Conservation (phyloP, 164 flowering plant species). For the Hamamelis virginiana region DNA sequence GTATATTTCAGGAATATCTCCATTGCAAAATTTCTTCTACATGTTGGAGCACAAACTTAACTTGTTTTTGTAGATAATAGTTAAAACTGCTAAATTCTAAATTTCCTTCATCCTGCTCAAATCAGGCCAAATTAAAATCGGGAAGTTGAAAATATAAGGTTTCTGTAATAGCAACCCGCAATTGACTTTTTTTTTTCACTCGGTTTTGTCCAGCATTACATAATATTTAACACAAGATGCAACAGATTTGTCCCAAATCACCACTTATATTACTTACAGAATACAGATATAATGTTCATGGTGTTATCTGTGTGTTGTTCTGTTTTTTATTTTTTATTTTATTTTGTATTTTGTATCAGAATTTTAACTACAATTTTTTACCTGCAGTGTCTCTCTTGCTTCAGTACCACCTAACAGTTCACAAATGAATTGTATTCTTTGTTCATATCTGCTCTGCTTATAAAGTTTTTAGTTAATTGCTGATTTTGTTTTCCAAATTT, state of each 20-base stretch:
- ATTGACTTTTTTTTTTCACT: too few species aligned
- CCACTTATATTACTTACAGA: not conserved
- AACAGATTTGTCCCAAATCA: not conserved
- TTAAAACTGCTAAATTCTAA: not conserved
- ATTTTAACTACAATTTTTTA: not conserved
- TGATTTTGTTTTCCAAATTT: not conserved
- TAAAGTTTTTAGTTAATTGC: not conserved
- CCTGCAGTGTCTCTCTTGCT: not conserved
- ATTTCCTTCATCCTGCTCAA: slow-evolving; percentile 1
- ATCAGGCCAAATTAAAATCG: too few species aligned
- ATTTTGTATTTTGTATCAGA: not conserved
- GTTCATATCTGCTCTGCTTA: not conserved
- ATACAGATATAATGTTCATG: not conserved
- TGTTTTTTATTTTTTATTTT: too few species aligned
- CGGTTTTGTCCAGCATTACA: too few species aligned
- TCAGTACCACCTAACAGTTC: too few species aligned
- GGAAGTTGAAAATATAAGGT: too few species aligned
- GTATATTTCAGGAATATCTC: not conserved
- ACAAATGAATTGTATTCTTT: not conserved
- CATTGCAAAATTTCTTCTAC: not conserved
- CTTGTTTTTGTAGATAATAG: not conserved
- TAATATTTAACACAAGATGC: not conserved
- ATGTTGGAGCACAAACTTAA: not conserved
- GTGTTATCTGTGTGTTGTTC: not conserved
- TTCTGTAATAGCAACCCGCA: too few species aligned